These are phyloP conservation scores for Breviolum minutum DNA, from an alignment of 73 alveolate genomes.

Conservation along the genomic window DNA sequence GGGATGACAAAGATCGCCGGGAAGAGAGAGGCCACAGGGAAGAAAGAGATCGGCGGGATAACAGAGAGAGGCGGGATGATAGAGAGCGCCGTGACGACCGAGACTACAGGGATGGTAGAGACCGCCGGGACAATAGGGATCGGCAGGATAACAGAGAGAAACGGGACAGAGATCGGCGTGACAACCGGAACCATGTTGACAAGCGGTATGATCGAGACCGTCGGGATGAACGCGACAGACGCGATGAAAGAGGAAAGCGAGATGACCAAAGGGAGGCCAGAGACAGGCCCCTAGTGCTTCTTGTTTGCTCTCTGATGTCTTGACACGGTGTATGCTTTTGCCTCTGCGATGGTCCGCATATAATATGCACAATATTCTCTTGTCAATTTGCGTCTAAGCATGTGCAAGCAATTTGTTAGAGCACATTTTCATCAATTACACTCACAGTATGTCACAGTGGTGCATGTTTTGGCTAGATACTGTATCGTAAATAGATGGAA, in stretches of 20 bases:
- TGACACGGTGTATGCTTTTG: too few relatives aligned
- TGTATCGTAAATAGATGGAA: too few relatives aligned
- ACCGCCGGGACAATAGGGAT: conserved; percentile 18
- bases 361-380: too few relatives aligned
- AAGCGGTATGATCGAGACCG: conserved; percentile 35
- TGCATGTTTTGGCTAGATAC: too few relatives aligned
- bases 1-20: background rate
- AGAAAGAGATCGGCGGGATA: conserved; percentile 8
- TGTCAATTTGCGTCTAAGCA: too few relatives aligned
- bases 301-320: too few relatives aligned
- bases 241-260: background rate
- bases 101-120: background rate
- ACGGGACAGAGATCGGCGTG: conserved; percentile 14
- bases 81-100: conserved; percentile 27
- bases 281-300: background rate
- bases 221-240: conserved; percentile 68
- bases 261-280: background rate
- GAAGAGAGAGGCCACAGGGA: background rate
- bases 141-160: background rate
- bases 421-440: too few relatives aligned
- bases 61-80: background rate
- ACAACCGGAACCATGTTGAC: conserved; percentile 21
- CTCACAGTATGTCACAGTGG: too few relatives aligned
- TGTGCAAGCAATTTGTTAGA: too few relatives aligned
- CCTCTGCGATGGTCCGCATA: too few relatives aligned